Base-by-base conservation (phyloP, 2,329 filamentous ascomycete species). In the Aspergillus hortae region DNA sequence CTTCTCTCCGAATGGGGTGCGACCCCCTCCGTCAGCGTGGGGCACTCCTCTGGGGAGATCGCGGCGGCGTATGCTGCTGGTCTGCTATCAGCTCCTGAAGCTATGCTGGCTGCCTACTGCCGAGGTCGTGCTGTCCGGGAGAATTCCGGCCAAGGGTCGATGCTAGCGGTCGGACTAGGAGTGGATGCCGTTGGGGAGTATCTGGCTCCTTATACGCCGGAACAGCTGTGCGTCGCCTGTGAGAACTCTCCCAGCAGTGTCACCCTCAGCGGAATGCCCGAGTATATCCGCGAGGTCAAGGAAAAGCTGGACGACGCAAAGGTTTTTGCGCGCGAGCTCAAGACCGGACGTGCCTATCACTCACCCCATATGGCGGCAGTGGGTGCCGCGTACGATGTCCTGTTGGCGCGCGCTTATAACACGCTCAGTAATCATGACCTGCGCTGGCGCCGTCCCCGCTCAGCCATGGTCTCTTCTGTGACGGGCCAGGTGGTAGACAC, bases 41-140 rank as follows among this genome's bases (percentile, higher is more conserved):
- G 67, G 1, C 68, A 71, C 51, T 68, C 66, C 0, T 53, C 44
- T 3, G 68, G 68, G 6, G 68, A 71, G 49, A 67, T 70, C 32
- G 66, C 58, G 1, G 65, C 64, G 2, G 67, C 66, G 15, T 70
- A 67, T 51, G 56, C 59, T 12, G 52, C 53, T 1, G 61, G 61
- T 2, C 27, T 4, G 7, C 30, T 53, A 2, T 49, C 47, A 2
- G 12, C 27, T 4, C 19, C 35, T 3, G 36, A 47, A 6, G 51
- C 51, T 4, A 41, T 47, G 9, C 5, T 44, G 1, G 12, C 21
- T 11, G 43, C 51, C 1, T 54, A 42, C 17, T 43, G 19, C 21
- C 52, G 52, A 4, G 52, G 52, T 2, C 4, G 4, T 4, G 35
- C 30, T 4, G 19, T 38, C 4, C 23, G 12, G 48, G 11, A 50